Percentiles rank a stretch among this genome's conserved stretches.
phyloP scores from a whole-genome alignment of 768 basidiomycete genomes.

The Asterophora parasitica region DNA sequence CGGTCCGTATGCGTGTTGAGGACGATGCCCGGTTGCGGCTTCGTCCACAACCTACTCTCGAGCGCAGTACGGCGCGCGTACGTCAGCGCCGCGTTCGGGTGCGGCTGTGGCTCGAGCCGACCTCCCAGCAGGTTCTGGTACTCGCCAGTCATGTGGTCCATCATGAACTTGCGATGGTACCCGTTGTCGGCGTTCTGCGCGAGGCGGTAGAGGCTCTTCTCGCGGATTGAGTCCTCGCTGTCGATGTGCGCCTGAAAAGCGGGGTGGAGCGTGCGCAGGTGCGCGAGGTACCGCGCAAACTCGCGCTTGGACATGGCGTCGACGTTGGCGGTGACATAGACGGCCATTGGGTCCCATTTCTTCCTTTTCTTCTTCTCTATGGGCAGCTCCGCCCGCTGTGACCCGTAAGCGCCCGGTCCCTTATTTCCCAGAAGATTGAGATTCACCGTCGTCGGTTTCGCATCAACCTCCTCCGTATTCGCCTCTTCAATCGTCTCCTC shows the following conservation, averaged over 20 bases:
- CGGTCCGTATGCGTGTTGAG: constrained; percentile 26
- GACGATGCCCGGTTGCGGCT: constrained; percentile 56
- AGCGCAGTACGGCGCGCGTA: constrained; percentile 53
- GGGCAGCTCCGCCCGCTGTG: background rate
- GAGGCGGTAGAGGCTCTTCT: constrained; percentile 20
- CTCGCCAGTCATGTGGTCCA: constrained; percentile 20
- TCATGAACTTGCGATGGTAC: constrained; percentile 37
- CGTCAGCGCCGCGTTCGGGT: constrained; percentile 54
- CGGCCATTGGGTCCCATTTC: background rate
- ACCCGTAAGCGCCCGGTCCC: constrained; percentile 26
- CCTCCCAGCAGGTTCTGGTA: constrained; percentile 18
- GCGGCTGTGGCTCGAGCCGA: constrained; percentile 60
- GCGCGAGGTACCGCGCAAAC: constrained; percentile 57
- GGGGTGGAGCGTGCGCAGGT: constrained; percentile 51
- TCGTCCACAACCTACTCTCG: constrained; percentile 47
- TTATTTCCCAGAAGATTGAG: constrained; percentile 18
- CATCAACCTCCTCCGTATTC: constrained; percentile 9
- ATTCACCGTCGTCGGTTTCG: constrained; percentile 9
- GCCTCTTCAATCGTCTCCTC: constrained; percentile 4
- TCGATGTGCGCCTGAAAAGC: constrained; percentile 47
- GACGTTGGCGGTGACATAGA: constrained; percentile 44
- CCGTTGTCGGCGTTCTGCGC: constrained; percentile 17
- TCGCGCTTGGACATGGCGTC: constrained; percentile 53
- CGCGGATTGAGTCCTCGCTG: constrained; percentile 13
- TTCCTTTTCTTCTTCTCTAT: background rate